These are phyloP conservation scores for Aspergillus sp. DNA, from an alignment of 2,329 filamentous ascomycete species.

Conservation along the genomic window DNA sequence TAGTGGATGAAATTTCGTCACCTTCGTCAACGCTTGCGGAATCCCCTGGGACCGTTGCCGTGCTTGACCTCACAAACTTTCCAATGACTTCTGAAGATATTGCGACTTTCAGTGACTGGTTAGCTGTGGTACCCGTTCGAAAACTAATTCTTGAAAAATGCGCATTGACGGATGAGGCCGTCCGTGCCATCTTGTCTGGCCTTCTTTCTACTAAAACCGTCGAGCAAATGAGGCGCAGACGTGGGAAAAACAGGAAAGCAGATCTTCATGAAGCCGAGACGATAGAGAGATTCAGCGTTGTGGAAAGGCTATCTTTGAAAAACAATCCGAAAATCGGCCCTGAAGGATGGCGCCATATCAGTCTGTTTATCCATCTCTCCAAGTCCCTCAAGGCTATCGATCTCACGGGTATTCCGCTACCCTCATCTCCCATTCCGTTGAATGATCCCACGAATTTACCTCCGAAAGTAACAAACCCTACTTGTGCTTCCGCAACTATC, in stretches of 20 bases:
- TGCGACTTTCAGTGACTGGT: constrained; percentile 84
- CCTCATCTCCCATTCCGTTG: constrained; percentile 41
- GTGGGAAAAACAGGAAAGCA: constrained; percentile 40
- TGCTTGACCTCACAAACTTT: constrained; percentile 81
- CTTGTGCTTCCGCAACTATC: constrained; percentile 24
- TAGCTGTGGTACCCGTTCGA: constrained; percentile 87
- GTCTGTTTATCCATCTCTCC: constrained; percentile 86
- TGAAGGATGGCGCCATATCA: constrained; percentile 89
- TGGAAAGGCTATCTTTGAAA: constrained; percentile 85
- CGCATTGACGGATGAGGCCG: constrained; percentile 79
- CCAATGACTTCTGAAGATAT: constrained; percentile 81
- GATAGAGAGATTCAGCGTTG: constrained; percentile 59
- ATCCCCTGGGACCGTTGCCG: constrained; percentile 73
- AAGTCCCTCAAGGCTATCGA: constrained; percentile 83
- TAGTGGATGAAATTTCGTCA: constrained; percentile 81
- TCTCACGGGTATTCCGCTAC: constrained; percentile 80
- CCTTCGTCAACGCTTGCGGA: constrained; percentile 63
- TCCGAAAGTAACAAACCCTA: constrained; percentile 17
- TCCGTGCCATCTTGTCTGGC: constrained; percentile 82
- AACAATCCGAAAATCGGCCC: constrained; percentile 81
- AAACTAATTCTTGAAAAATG: constrained; percentile 86
- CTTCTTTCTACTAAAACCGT: constrained; percentile 75
- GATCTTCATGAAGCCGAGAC: constrained; percentile 29
- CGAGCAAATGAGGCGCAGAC: constrained; percentile 55
- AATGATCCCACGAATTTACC: constrained; percentile 24